These are phyloP conservation scores for Gossypium stocksii DNA, from an alignment of 345 rosid species.

Conservation along the genomic window DNA sequence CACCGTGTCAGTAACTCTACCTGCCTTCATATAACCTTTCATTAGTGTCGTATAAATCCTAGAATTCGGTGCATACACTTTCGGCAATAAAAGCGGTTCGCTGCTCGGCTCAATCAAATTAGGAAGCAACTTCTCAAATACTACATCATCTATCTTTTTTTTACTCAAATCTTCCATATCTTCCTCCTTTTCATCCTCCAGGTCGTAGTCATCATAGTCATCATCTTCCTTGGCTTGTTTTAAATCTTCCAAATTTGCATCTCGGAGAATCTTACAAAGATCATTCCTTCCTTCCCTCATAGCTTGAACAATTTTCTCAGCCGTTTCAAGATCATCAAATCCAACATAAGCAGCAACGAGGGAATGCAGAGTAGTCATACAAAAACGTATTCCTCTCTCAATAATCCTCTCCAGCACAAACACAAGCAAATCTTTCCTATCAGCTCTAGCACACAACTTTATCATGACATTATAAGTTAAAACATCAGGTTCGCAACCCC, in stretches of 20 bases:
- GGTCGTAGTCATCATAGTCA: constrained; percentile 32
- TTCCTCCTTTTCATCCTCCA: constrained; percentile 14
- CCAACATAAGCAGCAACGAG: constrained; percentile 93
- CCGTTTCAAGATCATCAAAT: constrained; percentile 68
- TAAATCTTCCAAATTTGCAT: constrained; percentile 41
- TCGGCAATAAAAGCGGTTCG: constrained; percentile 66
- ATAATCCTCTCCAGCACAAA: constrained; percentile 69
- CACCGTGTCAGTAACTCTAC: constrained; percentile 65
- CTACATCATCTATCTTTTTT: constrained; percentile 19
- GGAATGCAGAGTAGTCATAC: constrained; percentile 78
- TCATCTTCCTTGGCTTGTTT: constrained; percentile 39
- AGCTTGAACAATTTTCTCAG: constrained; percentile 78
- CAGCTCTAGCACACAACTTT: constrained; percentile 71
- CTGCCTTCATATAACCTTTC: constrained; percentile 93
- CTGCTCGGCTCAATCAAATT: constrained; percentile 36
- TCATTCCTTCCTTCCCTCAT: constrained; percentile 87
- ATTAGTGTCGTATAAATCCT: constrained; percentile 82
- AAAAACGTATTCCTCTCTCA: constrained; percentile 46
- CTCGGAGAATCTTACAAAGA: constrained; percentile 65
- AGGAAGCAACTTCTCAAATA: constrained; percentile 67
- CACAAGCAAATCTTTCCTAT: constrained; percentile 69
- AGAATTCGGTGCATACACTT: constrained; percentile 56
- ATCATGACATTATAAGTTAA: constrained; percentile 78
- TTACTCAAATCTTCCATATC: neutral
- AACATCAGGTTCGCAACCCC: constrained; percentile 60